phyloP scores from a whole-genome alignment of 2,329 filamentous ascomycete species.

The Amauroascus niger region DNA sequence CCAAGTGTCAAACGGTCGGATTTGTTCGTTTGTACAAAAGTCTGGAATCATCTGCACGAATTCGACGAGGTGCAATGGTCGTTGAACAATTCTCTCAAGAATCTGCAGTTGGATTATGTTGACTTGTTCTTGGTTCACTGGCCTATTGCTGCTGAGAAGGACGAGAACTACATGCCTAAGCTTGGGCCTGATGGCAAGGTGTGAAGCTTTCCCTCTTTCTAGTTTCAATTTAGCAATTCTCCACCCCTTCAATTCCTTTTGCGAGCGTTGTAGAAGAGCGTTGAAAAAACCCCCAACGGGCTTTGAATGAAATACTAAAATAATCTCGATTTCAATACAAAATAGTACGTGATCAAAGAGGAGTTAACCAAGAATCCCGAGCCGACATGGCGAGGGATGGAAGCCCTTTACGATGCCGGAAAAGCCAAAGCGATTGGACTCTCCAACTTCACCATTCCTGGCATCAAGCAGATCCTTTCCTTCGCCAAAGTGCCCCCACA shows the following conservation, averaged over 20 bases:
- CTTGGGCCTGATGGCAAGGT: constrained; percentile 46
- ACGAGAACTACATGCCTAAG: constrained; percentile 39
- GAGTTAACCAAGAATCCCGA: constrained; percentile 55
- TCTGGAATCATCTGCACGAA: constrained; percentile 46
- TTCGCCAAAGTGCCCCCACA: constrained; percentile 36
- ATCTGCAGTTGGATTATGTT: constrained; percentile 59
- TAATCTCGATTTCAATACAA: not conserved
- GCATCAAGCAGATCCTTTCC: constrained; percentile 40
- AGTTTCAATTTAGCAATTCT: not conserved
- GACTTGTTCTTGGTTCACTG: constrained; percentile 57
- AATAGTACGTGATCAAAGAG: constrained; percentile 52
- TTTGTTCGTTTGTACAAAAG: constrained; percentile 45
- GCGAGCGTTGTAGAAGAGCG: constrained; percentile 9
- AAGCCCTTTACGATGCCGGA: constrained; percentile 50
- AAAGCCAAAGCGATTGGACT: constrained; percentile 63
- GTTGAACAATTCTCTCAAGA: constrained; percentile 52
- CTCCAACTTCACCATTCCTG: constrained; percentile 58
- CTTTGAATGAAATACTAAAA: not conserved
- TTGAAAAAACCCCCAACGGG: not conserved
- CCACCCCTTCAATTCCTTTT: constrained; percentile 5
- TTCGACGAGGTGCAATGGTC: constrained; percentile 41
- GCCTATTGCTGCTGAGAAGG: constrained; percentile 44
- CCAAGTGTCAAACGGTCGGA: constrained; percentile 41
- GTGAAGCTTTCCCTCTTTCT: constrained; percentile 14
- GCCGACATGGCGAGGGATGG: constrained; percentile 58